Conservation (phyloP, 2,329 filamentous ascomycete genomes). For the Botrytis byssoidea region DNA sequence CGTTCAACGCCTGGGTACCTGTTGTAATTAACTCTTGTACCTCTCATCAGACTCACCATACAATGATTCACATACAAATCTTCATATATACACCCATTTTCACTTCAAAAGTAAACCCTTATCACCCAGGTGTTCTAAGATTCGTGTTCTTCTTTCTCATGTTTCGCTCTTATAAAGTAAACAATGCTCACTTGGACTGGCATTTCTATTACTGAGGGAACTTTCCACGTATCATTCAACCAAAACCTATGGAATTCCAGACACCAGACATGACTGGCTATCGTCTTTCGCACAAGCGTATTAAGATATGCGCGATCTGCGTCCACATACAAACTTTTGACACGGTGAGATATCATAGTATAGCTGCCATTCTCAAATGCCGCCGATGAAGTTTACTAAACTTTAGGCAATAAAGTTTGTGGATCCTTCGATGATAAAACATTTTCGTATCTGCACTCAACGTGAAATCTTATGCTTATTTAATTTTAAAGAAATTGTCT, state of each 20-base stretch:
- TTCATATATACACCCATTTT: not conserved
- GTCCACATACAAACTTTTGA: not conserved
- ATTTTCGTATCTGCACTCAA: too few relatives aligned
- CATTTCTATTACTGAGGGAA: not conserved
- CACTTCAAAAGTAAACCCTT: not conserved
- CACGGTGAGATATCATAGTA: not conserved
- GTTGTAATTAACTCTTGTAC: too few relatives aligned
- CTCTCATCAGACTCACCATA: fast-evolving
- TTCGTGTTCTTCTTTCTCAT: too few relatives aligned
- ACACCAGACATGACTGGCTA: not conserved
- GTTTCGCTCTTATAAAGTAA: not conserved
- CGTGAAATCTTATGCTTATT: too few relatives aligned
- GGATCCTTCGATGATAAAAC: too few relatives aligned
- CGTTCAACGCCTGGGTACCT: fast-evolving
- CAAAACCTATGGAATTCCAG: too few relatives aligned
- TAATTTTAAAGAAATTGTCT: too few relatives aligned
- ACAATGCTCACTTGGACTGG: not conserved
- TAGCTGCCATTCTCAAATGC: not conserved
- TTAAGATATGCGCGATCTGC: not conserved
- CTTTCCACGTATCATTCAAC: not conserved
- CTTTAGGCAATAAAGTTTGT: not conserved
- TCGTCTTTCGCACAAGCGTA: too few relatives aligned
- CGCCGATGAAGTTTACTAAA: not conserved
- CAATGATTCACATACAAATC: not conserved
- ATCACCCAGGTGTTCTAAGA: too few relatives aligned